Conservation (phyloP, 768 basidiomycete species). For the Pleurotus cornucopiae region DNA sequence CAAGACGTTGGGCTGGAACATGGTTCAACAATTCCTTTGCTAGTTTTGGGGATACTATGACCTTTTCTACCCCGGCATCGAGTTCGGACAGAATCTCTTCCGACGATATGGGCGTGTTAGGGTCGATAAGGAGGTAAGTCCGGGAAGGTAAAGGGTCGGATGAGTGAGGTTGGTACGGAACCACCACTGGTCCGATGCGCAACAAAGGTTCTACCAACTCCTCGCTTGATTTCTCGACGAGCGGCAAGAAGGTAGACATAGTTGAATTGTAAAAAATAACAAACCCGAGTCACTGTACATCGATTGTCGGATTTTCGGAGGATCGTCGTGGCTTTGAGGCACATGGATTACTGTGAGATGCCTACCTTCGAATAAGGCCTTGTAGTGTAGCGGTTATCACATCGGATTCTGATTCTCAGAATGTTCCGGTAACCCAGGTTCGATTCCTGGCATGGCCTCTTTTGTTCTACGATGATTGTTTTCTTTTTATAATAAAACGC, state of each 20-base stretch:
- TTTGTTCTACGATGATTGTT: too few relatives aligned
- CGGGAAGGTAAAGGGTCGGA: conserved; percentile 5
- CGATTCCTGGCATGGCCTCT: conserved; percentile 7
- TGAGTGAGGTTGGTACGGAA: conserved; percentile 1
- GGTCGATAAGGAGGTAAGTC: conserved; percentile 15
- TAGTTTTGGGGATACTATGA: conserved; percentile 67
- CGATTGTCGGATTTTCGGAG: conserved; percentile 4
- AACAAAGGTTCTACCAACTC: conserved; percentile 8
- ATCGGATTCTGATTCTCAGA: conserved; percentile 9
- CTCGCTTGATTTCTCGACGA: conserved; percentile 8
- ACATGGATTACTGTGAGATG: not conserved
- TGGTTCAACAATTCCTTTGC: conserved; percentile 64
- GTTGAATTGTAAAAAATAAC: not conserved
- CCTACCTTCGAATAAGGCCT: not conserved
- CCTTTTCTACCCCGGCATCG: conserved; percentile 75
- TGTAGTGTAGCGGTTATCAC: conserved; percentile 13
- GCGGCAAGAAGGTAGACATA: conserved; percentile 12
- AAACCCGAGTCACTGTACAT: not conserved
- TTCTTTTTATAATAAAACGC: too few relatives aligned
- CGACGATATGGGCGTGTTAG: conserved; percentile 32
- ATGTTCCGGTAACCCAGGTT: conserved; percentile 8
- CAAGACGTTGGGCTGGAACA: conserved; percentile 67
- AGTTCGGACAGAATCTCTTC: conserved; percentile 62
- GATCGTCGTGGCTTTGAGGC: not conserved
- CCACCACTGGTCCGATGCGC: conserved; percentile 13